Percentiles rank a stretch among this genome's conserved stretches.
Evolutionary conservation across 257 asterid genomes (phyloP).

Genomic region (Ajuga chamaepitys): DNA sequence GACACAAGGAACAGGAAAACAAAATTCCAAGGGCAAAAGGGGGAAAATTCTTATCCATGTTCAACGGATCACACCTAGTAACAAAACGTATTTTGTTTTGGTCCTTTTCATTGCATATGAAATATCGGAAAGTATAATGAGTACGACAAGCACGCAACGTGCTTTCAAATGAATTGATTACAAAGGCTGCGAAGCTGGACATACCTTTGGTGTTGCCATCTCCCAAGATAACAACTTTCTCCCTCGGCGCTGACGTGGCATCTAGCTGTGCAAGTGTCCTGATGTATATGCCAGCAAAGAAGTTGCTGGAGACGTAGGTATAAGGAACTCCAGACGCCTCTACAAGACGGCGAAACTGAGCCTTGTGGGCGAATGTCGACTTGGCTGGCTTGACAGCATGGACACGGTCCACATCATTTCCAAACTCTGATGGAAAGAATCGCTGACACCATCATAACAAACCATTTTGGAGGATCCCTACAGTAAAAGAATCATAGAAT

Average conservation of each 20-base stretch:
- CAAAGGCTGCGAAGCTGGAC: neutral
- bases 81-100: no score
- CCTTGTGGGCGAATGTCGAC: conserved; percentile 29
- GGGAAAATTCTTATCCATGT: no score
- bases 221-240: conserved; percentile 40
- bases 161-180: neutral
- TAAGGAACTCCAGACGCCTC: conserved; percentile 53
- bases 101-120: no score
- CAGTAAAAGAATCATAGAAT: neutral
- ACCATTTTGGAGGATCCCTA: neutral
- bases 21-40: no score
- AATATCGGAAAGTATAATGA: neutral
- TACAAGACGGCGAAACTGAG: conserved; percentile 33
- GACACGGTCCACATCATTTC: conserved; percentile 43
- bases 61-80: no score
- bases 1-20: no score
- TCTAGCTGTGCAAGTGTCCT: conserved; percentile 34
- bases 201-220: conserved; percentile 49
- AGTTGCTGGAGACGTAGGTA: conserved; percentile 39
- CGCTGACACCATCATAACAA: conserved; percentile 26
- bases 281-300: conserved; percentile 32
- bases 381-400: conserved; percentile 50
- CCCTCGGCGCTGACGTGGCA: conserved; percentile 41
- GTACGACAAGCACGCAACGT: neutral
- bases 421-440: conserved; percentile 55